Evolutionary conservation across 1,284 basidiomycete genomes (phyloP), one percentile per base, ranked within the genome.

Genomic region (Ceratobasidium sp.): DNA sequence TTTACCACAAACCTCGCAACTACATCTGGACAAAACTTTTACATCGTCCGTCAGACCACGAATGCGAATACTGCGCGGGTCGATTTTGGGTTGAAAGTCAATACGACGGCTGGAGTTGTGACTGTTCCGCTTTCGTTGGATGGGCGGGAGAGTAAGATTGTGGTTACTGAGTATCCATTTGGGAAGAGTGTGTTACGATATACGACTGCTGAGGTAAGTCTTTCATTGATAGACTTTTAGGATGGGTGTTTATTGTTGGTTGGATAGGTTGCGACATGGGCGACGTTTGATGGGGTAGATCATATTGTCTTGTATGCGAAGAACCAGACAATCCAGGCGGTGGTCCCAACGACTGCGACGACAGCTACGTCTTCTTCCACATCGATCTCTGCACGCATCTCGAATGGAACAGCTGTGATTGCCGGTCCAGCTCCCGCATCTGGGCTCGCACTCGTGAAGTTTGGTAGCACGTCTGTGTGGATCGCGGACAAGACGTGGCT

Each of bases 1-100:
- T 87, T 86, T 77, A 85, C 85, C 12, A 87, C 86, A 1, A 84
- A 85, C 46, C 82, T 87, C n/a, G 81, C 84, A 66, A 82, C 85
- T 1, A 83, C 83, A 0, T 83, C 81, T 23, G 82, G 83, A 10
- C 39, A 71, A 28, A 39, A 42, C 39, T 46, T 71, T 10, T 71
- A 71, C 28, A 26, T 71, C 12, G 69, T 71, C 9, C 53, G 69
- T 20, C 69, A 71, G 42, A 60, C 69, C 1, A 71, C 51, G n/a
- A 71, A 71, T 55, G 12, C 53, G 28, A 71, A 71, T 39, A 71
- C 69, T 23, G 69, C 69, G 6, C 23, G 55, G 6, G 33, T 58
- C 33, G 53, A 56, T 9, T 71, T 71, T 60, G 18, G 9, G n/a
- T 23, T 71, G 2, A 42, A 60, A 7, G 55, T 71, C 7, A 71